Base-by-base conservation (phyloP, 305 asterid species). In the Vinca major region DNA sequence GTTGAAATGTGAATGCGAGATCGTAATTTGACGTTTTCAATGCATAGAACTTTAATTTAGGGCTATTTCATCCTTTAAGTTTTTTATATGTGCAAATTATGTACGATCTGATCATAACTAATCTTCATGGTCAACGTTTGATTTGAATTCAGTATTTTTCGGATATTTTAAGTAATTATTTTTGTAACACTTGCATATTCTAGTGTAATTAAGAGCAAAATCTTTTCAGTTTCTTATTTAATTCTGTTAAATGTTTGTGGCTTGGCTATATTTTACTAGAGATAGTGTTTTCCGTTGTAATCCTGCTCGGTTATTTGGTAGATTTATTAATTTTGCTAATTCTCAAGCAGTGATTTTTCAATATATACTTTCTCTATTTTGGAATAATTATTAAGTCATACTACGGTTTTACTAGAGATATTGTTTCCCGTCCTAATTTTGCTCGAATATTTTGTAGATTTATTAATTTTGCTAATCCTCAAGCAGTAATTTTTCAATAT, bases 41-140 rank as follows among this genome's bases (percentile, higher is more conserved):
- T 26, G 33, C 33, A 26, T 36, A 41, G 44, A 10, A 55, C 58
- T 62, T 7, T 50, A 51, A 44, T 55, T 47, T 65, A 39, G 61
- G 71, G 52, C 17, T 78, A 43, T 63, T 44, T 10, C 51, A 17
- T 26, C 67, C 45, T 36, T 33, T 58, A 26, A 20, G 65, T 9
- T 53, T 75, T 74, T 44, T 67, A 73, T 65, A 57, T 13, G 40
- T 62, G 1, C 55, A 68, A 58, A 51, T 78, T 14, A 16, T 78
- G 40, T 71, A 75, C 63, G 33, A 58, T 49, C 50, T 26, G 33
- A 26, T 26, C 33, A 5, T 14, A 40, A 13, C 1, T 58, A 17
- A 12, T 45, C 49, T 65, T 20, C 19, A 39, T 14, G 69, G 66
- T 68, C 66, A 37, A 66, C 70, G 62, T 57, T 36, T 57, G 17